These are phyloP conservation scores for Tetragonia tetragonoides DNA, from an alignment of 148 eudicot genomes.

Conservation along the genomic window DNA sequence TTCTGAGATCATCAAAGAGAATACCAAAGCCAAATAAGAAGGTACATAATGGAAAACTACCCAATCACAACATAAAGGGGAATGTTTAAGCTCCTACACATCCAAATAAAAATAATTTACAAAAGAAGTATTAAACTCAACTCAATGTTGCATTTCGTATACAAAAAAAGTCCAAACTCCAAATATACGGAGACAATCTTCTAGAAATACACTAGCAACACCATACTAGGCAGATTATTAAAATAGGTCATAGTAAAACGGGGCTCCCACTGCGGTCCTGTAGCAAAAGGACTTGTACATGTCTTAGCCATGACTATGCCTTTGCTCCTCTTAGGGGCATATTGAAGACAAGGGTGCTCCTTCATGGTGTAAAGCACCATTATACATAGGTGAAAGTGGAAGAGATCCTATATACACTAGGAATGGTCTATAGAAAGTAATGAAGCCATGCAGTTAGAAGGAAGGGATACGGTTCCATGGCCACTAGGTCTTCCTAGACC, in stretches of 20 bases:
- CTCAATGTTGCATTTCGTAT: not conserved
- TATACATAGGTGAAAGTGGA: not conserved
- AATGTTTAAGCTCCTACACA: not conserved
- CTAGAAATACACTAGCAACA: not conserved
- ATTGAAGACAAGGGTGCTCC: not conserved
- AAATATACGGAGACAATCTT: no score
- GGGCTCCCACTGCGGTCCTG: not conserved
- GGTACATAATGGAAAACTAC: not conserved
- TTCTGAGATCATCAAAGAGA: slow-evolving; percentile 44
- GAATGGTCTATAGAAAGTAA: not conserved
- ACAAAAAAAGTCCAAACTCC: not conserved
- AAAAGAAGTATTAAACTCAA: not conserved
- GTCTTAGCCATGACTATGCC: not conserved
- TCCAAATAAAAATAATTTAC: not conserved
- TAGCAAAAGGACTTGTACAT: not conserved
- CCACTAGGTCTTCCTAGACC: not conserved
- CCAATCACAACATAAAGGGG: no score
- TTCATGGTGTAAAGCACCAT: not conserved
- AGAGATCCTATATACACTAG: not conserved
- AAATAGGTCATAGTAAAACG: not conserved
- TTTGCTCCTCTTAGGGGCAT: not conserved
- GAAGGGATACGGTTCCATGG: not conserved
- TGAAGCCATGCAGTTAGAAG: not conserved
- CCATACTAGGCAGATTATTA: not conserved
- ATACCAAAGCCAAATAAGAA: slow-evolving; percentile 8